Evolutionary conservation across 495 filamentous ascomycete genomes (phyloP), one percentile per base, ranked within the genome.

Genomic region (Hypoxylon subgilvum): DNA sequence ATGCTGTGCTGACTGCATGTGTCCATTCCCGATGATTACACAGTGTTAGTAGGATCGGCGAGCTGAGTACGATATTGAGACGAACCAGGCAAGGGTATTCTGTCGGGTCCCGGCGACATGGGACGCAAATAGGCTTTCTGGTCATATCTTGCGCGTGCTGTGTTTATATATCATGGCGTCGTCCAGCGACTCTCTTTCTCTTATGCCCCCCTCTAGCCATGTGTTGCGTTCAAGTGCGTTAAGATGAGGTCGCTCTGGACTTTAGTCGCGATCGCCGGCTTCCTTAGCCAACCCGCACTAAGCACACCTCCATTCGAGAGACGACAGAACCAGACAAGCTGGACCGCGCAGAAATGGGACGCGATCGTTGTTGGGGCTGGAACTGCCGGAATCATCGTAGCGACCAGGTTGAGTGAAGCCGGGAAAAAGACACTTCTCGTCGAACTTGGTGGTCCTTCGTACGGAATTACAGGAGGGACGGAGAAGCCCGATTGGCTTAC

Each of bases 331-430:
- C 22, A 39, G 9, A 49, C 63, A n/a, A 53, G 57, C 8, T 73
- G 70, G 70, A 48, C 65, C 1, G 30, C 35, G 3, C 42, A 71
- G 39, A 31, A 68, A 55, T 73, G 69, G 69, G 69, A 73, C 44
- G 64, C 57, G 69, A 78, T 96, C 52, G 87, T 96, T 64, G 84
- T 95, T 10, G 91, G 72, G 54, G 91, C 90, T 42, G 91, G 91
- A 64, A 95, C 91, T 23, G 91, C 91, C 5, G 91, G 91, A 49
- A 89, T 91, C 71, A 89, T 92, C 32, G 86, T 96, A 67, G 91
- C 89, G 4, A 72, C 72, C 28, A 73, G 84, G 6, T 70, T 85
- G 6, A 75, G 73, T 23, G 81, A 82, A 35, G 67, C 64, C 5
- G 67, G 69, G 18, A 69, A 69, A 35, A 63, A 65, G 52, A 73